Evolutionary conservation across 176 grass and related monocot species (phyloP).

Genomic region (Avena eriantha): DNA sequence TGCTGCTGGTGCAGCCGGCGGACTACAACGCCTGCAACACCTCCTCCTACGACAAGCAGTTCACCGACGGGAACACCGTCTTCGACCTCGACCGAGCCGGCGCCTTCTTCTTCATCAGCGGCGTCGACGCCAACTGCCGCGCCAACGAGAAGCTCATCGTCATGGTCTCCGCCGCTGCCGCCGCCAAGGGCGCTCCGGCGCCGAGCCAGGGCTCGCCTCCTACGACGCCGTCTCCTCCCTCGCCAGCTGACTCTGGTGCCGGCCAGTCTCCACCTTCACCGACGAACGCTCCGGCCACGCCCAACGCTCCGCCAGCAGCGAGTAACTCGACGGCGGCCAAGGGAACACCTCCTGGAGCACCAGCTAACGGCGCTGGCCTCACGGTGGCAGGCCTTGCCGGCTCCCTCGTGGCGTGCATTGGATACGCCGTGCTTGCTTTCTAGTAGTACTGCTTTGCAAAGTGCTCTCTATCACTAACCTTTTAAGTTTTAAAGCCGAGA

Average conservation of each 20-base stretch:
- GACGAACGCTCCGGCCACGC: background rate
- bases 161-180: conserved; percentile 39
- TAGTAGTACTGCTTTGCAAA: background rate
- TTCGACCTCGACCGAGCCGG: conserved; percentile 57
- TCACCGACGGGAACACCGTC: conserved; percentile 65
- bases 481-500: background rate
- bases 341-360: conserved; percentile 23
- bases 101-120: conserved; percentile 73
- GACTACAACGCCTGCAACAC: conserved; percentile 90
- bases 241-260: background rate
- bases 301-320: background rate
- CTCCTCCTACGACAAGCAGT: conserved; percentile 54
- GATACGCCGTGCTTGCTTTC: conserved; percentile 45
- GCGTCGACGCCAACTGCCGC: conserved; percentile 57
- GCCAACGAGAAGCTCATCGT: conserved; percentile 59
- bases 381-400: conserved; percentile 45
- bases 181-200: background rate
- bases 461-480: background rate
- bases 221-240: conserved; percentile 30
- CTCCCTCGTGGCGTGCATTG: conserved; percentile 46
- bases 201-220: background rate
- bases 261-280: background rate
- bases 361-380: conserved; percentile 26
- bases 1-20: conserved; percentile 64
- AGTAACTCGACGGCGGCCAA: conserved; percentile 35